Evolutionary conservation across 768 basidiomycete species (phyloP).

Genomic region (Arthromyces matolae): DNA sequence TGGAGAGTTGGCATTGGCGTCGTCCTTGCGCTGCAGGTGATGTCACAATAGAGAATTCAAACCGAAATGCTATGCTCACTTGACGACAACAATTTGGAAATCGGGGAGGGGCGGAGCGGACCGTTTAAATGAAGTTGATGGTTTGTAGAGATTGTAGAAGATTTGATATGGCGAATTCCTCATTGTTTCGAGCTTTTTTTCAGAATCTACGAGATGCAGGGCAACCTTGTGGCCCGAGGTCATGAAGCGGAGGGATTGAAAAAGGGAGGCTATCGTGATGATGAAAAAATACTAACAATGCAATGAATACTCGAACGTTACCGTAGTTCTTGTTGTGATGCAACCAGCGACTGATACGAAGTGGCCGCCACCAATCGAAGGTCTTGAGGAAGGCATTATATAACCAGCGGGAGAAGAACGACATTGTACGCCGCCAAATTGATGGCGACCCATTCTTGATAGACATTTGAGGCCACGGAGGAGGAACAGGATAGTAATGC

Average conservation of each 20-base stretch:
- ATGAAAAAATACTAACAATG: neutral
- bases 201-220: constrained; percentile 30
- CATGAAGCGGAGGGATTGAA: constrained; percentile 67
- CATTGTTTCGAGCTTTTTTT: constrained; percentile 16
- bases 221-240: constrained; percentile 58
- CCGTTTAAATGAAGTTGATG: constrained; percentile 79
- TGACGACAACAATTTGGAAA: constrained; percentile 81
- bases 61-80: constrained; percentile 42
- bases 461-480: constrained; percentile 25
- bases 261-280: constrained; percentile 53
- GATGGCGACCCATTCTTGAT: constrained; percentile 16
- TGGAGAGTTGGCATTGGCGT: constrained; percentile 79
- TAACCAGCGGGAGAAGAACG: constrained; percentile 30
- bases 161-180: constrained; percentile 62
- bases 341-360: constrained; percentile 46
- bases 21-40: constrained; percentile 61
- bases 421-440: constrained; percentile 32
- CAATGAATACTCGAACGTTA: constrained; percentile 24
- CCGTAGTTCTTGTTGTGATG: constrained; percentile 49
- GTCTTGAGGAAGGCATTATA: constrained; percentile 25
- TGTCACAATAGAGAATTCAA: neutral
- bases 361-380: constrained; percentile 66
- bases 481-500: constrained; percentile 34
- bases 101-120: constrained; percentile 75
- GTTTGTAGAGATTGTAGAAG: constrained; percentile 92